Evolutionary conservation across 805 yeast species (phyloP), one percentile per base, ranked within the genome.

Genomic region (Saccharomycopsis microspora): DNA sequence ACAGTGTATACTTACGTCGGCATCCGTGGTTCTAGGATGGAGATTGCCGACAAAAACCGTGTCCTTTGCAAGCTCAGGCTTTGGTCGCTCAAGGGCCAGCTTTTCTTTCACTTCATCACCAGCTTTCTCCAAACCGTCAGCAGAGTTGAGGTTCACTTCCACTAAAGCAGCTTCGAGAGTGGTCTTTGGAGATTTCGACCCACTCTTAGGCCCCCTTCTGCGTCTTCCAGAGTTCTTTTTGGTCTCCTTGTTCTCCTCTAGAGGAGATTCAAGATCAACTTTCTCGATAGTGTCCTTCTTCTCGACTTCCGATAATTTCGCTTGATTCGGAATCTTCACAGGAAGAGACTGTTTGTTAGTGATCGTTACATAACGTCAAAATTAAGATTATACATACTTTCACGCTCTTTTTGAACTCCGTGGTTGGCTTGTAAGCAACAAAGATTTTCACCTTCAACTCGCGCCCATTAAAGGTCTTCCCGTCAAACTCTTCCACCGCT

Each of bases 401-500:
- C 7, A 32, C 33, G 32, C 33, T 41, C 27, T 41, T 41, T 10
- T 41, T 41, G 4, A 10, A 41, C 27, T 37, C 33, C 6, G 11
- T 41, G 3, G 41, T 33, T 35, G 47, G 50, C 19, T 39, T 29
- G 31, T 47, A 47, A 4, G 50, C 47, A 35, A 27, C 32, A 35
- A 43, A 43, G 32, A 58, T 69, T 46, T 66, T 69, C 41, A 70
- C 63, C 55, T 66, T 67, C 47, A 70, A 58, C 46, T 70, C 70
- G 39, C 77, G 71, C 54, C 73, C 71, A 45, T 80, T 77, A 63
- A 83, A 70, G 53, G 76, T 78, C 60, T 74, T 75, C 53, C 87
- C 93, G 60, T 86, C 75, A 61, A 83, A 78, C 58, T 78, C 78
- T 45, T 75, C 80, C 56, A 90, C 71, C n/a, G 95, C 95, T 60